Percentiles rank a stretch among this genome's conserved stretches.
Evolutionary conservation across 2,329 filamentous ascomycete species (phyloP).

Genomic region (Knufia petricola): DNA sequence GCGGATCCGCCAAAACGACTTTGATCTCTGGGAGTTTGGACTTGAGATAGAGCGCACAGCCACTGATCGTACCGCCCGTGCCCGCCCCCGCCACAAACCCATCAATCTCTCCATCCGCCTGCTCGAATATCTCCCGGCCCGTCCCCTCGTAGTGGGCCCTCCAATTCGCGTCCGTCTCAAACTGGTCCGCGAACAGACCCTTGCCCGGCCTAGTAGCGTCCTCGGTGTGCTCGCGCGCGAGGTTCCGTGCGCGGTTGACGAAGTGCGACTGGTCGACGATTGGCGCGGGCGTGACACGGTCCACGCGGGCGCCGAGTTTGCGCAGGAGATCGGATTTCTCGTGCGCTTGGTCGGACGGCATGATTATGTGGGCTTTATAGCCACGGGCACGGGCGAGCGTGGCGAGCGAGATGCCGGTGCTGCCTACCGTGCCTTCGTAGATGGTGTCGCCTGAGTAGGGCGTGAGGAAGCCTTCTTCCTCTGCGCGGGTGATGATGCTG

Average conservation of each 20-base stretch:
- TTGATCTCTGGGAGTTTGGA: slow-evolving; percentile 53
- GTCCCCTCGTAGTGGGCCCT: slow-evolving; percentile 71
- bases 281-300: slow-evolving; percentile 79
- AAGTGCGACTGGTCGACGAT: slow-evolving; percentile 92
- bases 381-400: slow-evolving; percentile 79
- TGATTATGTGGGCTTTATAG: slow-evolving; percentile 91
- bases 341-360: slow-evolving; percentile 80
- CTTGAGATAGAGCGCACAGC: slow-evolving; percentile 76
- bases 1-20: slow-evolving; percentile 83
- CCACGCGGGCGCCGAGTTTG: slow-evolving; percentile 85
- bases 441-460: slow-evolving; percentile 79
- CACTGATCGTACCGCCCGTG: slow-evolving; percentile 86
- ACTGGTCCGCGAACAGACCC: slow-evolving; percentile 94
- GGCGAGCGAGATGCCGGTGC: slow-evolving; percentile 89
- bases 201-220: slow-evolving; percentile 51
- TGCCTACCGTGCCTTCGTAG: slow-evolving; percentile 94
- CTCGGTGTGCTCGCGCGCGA: slow-evolving; percentile 64
- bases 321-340: slow-evolving; percentile 86
- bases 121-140: slow-evolving; percentile 77
- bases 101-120: slow-evolving; percentile 65
- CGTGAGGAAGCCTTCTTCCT: slow-evolving; percentile 62
- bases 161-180: slow-evolving; percentile 86
- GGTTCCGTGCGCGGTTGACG: slow-evolving; percentile 75
- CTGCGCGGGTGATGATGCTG: slow-evolving; percentile 75
- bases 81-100: slow-evolving; percentile 91